phyloP scores from a whole-genome alignment of 1,284 basidiomycete genomes.

The Polyporus tsugae region DNA sequence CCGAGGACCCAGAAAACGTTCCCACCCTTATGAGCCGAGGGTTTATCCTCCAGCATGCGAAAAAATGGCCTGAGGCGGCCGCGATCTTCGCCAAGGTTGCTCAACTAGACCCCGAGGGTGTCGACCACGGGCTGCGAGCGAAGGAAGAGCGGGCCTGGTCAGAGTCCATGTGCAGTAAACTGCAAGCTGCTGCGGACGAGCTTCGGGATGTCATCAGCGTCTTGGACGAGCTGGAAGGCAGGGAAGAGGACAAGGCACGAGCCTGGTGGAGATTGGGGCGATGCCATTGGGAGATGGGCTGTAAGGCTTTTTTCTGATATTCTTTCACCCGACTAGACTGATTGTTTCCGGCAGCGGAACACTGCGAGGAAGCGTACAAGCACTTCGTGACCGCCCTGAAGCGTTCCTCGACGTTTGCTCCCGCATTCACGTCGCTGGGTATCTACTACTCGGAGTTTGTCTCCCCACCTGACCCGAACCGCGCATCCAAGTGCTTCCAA shows the following conservation, averaged over 20 bases:
- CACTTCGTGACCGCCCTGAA: constrained; percentile 89
- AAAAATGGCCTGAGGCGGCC: constrained; percentile 78
- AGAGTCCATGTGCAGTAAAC: constrained; percentile 63
- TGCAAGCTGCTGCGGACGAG: constrained; percentile 60
- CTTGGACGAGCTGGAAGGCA: constrained; percentile 62
- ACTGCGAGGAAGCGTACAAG: constrained; percentile 74
- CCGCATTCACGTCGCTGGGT: constrained; percentile 94
- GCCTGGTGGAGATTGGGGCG: constrained; percentile 88
- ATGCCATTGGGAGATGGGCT: constrained; percentile 79
- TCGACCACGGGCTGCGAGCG: constrained; percentile 68
- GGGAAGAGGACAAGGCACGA: constrained; percentile 71
- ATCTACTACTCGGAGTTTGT: constrained; percentile 84
- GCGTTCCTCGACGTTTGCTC: constrained; percentile 80
- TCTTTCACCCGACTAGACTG: constrained; percentile 7
- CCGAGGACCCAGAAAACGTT: constrained; percentile 67
- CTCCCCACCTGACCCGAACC: constrained; percentile 80
- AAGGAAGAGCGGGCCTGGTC: constrained; percentile 92
- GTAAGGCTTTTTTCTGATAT: constrained; percentile 50
- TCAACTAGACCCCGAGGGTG: constrained; percentile 54
- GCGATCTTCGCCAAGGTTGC: constrained; percentile 65
- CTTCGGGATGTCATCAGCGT: constrained; percentile 68
- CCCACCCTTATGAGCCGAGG: constrained; percentile 79
- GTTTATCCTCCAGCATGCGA: constrained; percentile 72
- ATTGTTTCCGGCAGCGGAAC: constrained; percentile 43
- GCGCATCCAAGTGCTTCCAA: constrained; percentile 97